Percentiles rank a stretch among this genome's conserved stretches.
Evolutionary conservation across 768 basidiomycete species (phyloP).

Genomic region (Plicaturopsis crispa): DNA sequence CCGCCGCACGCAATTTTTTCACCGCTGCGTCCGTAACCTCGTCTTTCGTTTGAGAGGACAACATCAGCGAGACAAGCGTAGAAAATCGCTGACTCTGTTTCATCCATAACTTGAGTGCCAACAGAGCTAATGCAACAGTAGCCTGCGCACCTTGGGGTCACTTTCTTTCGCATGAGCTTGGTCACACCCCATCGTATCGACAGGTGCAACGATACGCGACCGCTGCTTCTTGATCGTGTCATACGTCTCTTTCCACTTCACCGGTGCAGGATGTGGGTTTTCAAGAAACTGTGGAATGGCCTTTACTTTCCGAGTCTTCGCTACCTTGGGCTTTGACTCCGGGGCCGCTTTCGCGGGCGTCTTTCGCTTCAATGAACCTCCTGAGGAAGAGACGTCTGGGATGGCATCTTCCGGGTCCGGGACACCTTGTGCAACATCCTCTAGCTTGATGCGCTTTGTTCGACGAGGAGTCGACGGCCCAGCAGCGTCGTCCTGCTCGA

Average conservation of each 20-base stretch:
- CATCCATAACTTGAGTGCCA: not conserved
- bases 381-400: not conserved
- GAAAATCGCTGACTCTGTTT: conserved; percentile 72
- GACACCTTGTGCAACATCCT: not conserved
- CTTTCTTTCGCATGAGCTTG: conserved; percentile 54
- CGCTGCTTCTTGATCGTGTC: conserved; percentile 73
- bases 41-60: conserved; percentile 94
- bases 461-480: not conserved
- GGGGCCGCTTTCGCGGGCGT: not conserved
- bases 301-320: conserved; percentile 53
- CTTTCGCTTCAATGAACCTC: not conserved
- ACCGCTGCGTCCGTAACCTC: conserved; percentile 81
- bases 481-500: conserved; percentile 1
- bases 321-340: conserved; percentile 17
- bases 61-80: conserved; percentile 88
- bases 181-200: conserved; percentile 90
- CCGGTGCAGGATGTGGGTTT: conserved; percentile 61
- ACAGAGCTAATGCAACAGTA: conserved; percentile 6
- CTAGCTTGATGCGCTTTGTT: conserved; percentile 17
- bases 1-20: conserved; percentile 54
- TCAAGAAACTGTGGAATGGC: conserved; percentile 44
- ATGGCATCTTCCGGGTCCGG: not conserved
- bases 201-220: conserved; percentile 68
- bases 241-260: conserved; percentile 64
- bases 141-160: conserved; percentile 51